phyloP scores from a whole-genome alignment of 768 basidiomycete genomes.

The Termitomyces eurrhizus region DNA sequence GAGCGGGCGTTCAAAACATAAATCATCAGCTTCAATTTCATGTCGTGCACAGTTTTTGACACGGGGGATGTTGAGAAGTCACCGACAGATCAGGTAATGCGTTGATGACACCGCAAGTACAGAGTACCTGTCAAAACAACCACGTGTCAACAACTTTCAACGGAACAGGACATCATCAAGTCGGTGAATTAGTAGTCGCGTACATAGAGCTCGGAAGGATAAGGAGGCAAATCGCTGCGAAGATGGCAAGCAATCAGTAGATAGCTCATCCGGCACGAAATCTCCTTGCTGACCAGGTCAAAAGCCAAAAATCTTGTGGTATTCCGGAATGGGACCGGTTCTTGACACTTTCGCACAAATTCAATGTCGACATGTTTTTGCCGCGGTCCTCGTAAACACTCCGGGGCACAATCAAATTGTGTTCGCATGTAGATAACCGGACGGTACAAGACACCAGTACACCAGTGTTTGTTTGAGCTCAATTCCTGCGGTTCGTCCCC shows the following conservation, averaged over 20 bases:
- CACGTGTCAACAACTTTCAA: background rate
- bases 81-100: background rate
- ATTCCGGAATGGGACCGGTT: slow-evolving; percentile 39
- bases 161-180: too few species aligned
- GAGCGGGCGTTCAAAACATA: too few species aligned
- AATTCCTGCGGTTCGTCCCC: slow-evolving; percentile 25
- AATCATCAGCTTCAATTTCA: too few species aligned
- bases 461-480: slow-evolving; percentile 11
- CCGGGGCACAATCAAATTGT: slow-evolving; percentile 21
- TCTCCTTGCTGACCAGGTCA: background rate
- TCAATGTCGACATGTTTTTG: slow-evolving; percentile 16
- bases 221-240: background rate
- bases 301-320: slow-evolving; percentile 12
- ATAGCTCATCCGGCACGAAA: background rate
- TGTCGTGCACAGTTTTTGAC: background rate
- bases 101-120: too few species aligned
- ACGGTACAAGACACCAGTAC: background rate
- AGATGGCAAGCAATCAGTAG: too few species aligned
- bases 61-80: background rate
- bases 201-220: background rate
- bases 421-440: slow-evolving; percentile 3
- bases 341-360: slow-evolving; percentile 27
- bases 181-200: background rate
- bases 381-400: slow-evolving; percentile 38
- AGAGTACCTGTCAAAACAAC: too few species aligned